phyloP scores from a whole-genome alignment of 23 red algal species.

The Pyropia haitanensis region DNA sequence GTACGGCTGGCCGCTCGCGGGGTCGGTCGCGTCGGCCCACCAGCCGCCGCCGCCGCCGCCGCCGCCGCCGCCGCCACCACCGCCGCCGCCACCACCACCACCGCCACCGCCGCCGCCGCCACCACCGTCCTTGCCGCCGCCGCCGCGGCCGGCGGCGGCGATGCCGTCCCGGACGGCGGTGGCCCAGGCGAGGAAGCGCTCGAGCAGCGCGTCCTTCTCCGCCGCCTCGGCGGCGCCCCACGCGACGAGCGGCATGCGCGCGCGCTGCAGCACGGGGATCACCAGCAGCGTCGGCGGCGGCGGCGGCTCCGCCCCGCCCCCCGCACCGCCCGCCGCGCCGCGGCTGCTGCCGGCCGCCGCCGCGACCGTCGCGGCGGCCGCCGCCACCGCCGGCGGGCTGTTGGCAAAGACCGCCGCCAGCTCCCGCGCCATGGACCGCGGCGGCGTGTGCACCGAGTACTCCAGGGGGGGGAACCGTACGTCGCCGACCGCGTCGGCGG shows the following conservation, averaged over 20 bases:
- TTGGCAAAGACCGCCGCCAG: slow-evolving; percentile 17
- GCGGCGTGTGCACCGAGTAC: slow-evolving; percentile 36
- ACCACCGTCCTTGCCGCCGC: neutral
- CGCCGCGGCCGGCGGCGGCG: neutral
- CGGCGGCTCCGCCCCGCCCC: neutral
- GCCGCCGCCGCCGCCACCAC: neutral
- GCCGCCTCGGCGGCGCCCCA: slow-evolving; percentile 32
- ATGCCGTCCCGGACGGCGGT: slow-evolving; percentile 6
- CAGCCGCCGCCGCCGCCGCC: neutral
- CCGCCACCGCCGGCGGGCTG: neutral
- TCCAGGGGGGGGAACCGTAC: slow-evolving; percentile 8
- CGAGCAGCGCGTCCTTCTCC: slow-evolving; percentile 46
- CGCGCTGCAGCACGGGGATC: slow-evolving; percentile 43
- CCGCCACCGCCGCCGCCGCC: too few species aligned
- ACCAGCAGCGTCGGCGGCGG: neutral
- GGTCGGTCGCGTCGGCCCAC: slow-evolving; percentile 57
- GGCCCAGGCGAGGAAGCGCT: slow-evolving; percentile 28
- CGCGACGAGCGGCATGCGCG: slow-evolving; percentile 8
- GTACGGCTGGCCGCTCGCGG: slow-evolving; percentile 20
- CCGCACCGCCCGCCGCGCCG: too few species aligned
- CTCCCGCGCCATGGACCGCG: slow-evolving; percentile 5
- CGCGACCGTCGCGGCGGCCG: too few species aligned
- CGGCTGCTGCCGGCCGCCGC: too few species aligned
- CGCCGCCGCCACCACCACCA: neutral
- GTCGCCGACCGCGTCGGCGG: slow-evolving; percentile 6